Base-by-base conservation (phyloP, 768 basidiomycete genomes). In the Strobilomyces echinocephalus region DNA sequence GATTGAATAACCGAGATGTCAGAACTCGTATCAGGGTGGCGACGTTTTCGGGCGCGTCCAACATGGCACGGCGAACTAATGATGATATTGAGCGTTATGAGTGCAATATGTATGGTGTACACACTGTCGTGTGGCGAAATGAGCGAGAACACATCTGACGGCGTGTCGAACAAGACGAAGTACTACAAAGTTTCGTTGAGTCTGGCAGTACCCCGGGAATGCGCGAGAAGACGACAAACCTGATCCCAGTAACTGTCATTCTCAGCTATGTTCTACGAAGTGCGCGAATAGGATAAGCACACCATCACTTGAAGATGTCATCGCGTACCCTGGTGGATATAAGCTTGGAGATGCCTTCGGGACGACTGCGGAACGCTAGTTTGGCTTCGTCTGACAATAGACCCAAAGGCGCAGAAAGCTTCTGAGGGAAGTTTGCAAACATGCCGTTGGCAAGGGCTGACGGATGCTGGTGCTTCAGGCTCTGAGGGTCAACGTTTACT, bases 201-300 rank as follows among this genome's bases (percentile, higher is more conserved):
- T 58, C 43, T 41, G 31, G 24, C 24, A 24, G 49, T 21, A 14
- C 20, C 15, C 11, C 8, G 30, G 20, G 45, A 46, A 24, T 28
- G 36, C 40, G 7, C 26, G 31, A 52, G 50, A 31, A 24, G 34
- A 46, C 16, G 28, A 63, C 81, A 63, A 58, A 89, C 91, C 74
- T 95, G 93, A 54, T 92, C 80, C 93, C 93, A 95, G 64, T 95
- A 94, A n/a, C 68, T 73, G 64, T 97, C 94, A 3, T 73, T 79
- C 53, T 82, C 76, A 3, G 83, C 68, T 46, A 95, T 93, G 61
- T 88, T 82, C 90, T 93, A 55, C 33, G 45, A 31, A 41, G 50
- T 58, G 41, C 15, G 43, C 39, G 50, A 38, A 35, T 30, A 53
- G 54, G 31, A 54, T 53, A 41, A 34, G 40, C 15, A 45, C 42